Percentiles rank a stretch among this genome's conserved stretches.
These are phyloP conservation scores for Claviceps lovelessii DNA, from an alignment of 2,329 filamentous ascomycete species.

Conservation along the genomic window DNA sequence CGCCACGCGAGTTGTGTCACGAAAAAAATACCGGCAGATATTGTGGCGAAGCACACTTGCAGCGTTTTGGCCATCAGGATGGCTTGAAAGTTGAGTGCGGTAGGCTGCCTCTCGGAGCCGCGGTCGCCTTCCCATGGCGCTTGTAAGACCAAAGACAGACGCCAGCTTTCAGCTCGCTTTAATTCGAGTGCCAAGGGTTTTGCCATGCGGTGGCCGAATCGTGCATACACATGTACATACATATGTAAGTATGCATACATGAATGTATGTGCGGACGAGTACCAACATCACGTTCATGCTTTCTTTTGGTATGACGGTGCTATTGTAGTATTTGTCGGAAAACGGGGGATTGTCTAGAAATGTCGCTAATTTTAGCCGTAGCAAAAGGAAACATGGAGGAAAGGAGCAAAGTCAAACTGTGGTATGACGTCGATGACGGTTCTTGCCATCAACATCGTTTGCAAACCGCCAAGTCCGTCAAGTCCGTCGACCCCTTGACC, in stretches of 20 bases:
- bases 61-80: neutral
- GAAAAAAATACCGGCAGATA: neutral
- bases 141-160: no score
- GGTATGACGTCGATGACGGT: no score
- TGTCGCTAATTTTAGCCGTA: neutral
- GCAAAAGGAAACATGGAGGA: no score
- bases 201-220: neutral
- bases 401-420: no score
- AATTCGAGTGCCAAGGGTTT: neutral
- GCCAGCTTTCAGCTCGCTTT: conserved; percentile 7
- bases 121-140: conserved; percentile 8
- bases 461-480: no score
- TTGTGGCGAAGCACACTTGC: conserved; percentile 30
- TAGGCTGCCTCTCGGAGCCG: conserved; percentile 7
- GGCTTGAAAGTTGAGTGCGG: no score
- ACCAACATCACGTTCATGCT: no score
- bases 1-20: conserved; percentile 27
- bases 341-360: neutral
- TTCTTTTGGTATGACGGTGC: neutral
- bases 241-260: neutral
- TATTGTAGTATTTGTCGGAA: no score
- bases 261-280: neutral
- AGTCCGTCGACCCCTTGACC: no score
- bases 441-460: no score
- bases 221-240: neutral